These are phyloP conservation scores for Zygotorulaspora mrakii DNA, from an alignment of 1,139 yeast genomes.

Conservation along the genomic window DNA sequence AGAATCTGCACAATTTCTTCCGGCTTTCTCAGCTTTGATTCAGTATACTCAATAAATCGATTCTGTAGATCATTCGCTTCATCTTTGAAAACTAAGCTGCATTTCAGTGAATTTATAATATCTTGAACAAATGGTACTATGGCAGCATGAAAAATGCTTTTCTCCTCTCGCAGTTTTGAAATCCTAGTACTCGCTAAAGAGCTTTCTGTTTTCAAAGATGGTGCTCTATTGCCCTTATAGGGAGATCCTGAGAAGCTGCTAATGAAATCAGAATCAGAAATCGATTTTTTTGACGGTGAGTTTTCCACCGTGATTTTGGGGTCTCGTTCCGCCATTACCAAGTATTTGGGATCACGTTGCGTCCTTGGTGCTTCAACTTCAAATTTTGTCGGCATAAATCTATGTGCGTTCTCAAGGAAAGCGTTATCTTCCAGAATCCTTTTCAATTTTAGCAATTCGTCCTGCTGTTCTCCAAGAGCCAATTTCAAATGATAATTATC, in stretches of 20 bases:
- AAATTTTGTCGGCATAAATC: slow-evolving; percentile 4
- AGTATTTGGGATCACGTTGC: neutral
- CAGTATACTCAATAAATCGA: slow-evolving; percentile 14
- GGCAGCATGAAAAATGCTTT: slow-evolving; percentile 16
- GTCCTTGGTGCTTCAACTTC: neutral
- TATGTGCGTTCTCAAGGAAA: slow-evolving; percentile 7
- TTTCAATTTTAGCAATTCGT: slow-evolving; percentile 14
- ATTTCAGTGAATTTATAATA: slow-evolving; percentile 19
- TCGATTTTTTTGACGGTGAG: slow-evolving; percentile 11
- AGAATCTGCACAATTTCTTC: slow-evolving; percentile 18
- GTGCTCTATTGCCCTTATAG: slow-evolving; percentile 18
- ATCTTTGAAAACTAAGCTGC: slow-evolving; percentile 21
- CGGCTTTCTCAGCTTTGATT: slow-evolving; percentile 11
- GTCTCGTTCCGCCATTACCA: neutral
- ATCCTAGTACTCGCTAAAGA: slow-evolving; percentile 23
- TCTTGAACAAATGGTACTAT: slow-evolving; percentile 25
- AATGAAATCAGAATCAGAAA: slow-evolving; percentile 16
- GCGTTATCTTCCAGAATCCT: slow-evolving; percentile 6
- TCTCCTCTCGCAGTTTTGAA: slow-evolving; percentile 17
- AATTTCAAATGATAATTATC: slow-evolving; percentile 24
- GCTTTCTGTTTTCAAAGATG: slow-evolving; percentile 18
- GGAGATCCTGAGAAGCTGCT: slow-evolving; percentile 27
- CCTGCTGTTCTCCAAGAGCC: slow-evolving; percentile 19
- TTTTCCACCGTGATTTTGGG: too few species aligned
- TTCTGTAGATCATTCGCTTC: slow-evolving; percentile 17